phyloP scores from a whole-genome alignment of 2,329 filamentous ascomycete species.

The Colletotrichum lentis region DNA sequence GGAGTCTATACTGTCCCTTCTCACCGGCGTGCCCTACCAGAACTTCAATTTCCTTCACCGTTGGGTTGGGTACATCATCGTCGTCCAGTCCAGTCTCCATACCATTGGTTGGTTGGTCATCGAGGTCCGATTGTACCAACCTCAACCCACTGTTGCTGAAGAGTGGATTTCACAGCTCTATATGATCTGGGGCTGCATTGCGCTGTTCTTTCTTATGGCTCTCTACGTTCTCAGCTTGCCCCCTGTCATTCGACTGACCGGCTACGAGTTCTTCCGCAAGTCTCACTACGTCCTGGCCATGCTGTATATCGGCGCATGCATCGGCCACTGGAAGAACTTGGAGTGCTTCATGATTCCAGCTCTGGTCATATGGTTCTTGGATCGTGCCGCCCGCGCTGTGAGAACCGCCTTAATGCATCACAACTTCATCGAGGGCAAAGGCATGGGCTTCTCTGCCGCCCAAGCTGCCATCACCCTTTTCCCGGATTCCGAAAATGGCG shows the following conservation, averaged over 20 bases:
- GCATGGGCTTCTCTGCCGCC: slow-evolving; percentile 63
- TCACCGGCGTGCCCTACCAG: slow-evolving; percentile 79
- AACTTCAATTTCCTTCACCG: slow-evolving; percentile 81
- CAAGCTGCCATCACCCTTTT: slow-evolving; percentile 62
- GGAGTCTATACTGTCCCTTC: slow-evolving; percentile 73
- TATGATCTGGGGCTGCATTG: slow-evolving; percentile 77
- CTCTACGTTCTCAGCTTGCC: slow-evolving; percentile 67
- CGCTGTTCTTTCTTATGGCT: slow-evolving; percentile 69
- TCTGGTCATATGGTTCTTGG: slow-evolving; percentile 70
- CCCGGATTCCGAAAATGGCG: slow-evolving; percentile 63
- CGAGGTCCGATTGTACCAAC: slow-evolving; percentile 73
- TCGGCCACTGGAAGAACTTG: slow-evolving; percentile 76
- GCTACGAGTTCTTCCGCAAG: slow-evolving; percentile 82
- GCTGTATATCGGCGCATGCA: slow-evolving; percentile 78
- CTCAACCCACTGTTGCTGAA: slow-evolving; percentile 68
- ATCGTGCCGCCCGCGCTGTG: slow-evolving; percentile 66
- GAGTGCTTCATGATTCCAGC: slow-evolving; percentile 74
- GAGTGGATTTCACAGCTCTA: slow-evolving; percentile 71
- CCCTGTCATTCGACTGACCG: slow-evolving; percentile 68
- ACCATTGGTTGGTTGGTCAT: slow-evolving; percentile 76
- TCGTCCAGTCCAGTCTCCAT: slow-evolving; percentile 72
- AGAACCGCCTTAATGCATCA: slow-evolving; percentile 69
- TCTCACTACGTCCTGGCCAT: slow-evolving; percentile 76
- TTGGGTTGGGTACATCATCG: slow-evolving; percentile 78
- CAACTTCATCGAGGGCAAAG: slow-evolving; percentile 55